Evolutionary conservation across 2,329 filamentous ascomycete genomes (phyloP), one percentile per base, ranked within the genome.

Genomic region (Monilinia fructigena): DNA sequence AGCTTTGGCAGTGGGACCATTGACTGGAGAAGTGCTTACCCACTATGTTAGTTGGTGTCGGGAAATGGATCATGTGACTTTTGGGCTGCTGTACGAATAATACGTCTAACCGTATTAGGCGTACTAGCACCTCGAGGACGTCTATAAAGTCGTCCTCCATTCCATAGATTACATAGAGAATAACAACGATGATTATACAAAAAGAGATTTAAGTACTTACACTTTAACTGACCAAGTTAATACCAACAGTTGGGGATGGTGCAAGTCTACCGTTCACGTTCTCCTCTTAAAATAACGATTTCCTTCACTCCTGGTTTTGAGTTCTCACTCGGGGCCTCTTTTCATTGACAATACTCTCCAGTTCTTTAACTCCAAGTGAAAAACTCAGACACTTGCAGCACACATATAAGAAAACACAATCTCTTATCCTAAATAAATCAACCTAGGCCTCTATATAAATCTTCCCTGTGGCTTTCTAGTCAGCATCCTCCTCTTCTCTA

Each of bases 1-100:
- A 26, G 81, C 80, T 0, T 78, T 77, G 45, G 76, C 76, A 0
- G 66, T 80, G 7, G 80, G 74, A 50, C 74, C 73, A 1, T 52
- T 75, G n/a, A 65, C 80, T 18, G 80, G 80, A 35, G 80, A 79
- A n/a, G 76, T 74, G 8, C 79, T 79, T 65, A 79, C 76, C 14
- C 78, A 78, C 20, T 42, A 42, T 20, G 28, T 26, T 8, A 74
- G 76, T 50, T 71, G 69, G 69, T n/a, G n/a, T n/a, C n/a, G n/a
- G n/a, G n/a, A n/a, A n/a, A n/a, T n/a, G n/a, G n/a, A n/a, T n/a
- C n/a, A n/a, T n/a, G n/a, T n/a, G n/a, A n/a, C n/a, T n/a, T n/a
- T n/a, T n/a, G n/a, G n/a, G n/a, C n/a, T n/a, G n/a, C n/a, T n/a
- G n/a, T n/a, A n/a, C n/a, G n/a, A n/a, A n/a, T n/a, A n/a, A n/a